phyloP scores from a whole-genome alignment of 176 grass and related monocot genomes.

The Musa beccarii region DNA sequence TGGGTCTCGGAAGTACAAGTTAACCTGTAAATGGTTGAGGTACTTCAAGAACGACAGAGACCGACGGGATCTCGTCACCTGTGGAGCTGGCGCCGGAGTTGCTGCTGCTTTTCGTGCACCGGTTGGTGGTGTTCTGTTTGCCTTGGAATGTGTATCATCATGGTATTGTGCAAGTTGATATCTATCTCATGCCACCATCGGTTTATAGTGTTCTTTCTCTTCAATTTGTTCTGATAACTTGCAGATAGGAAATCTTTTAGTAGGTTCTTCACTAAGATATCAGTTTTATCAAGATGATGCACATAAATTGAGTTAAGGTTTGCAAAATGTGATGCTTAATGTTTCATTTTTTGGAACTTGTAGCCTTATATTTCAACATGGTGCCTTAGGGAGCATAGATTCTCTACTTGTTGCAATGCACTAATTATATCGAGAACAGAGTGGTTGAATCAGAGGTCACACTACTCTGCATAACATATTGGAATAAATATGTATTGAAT shows the following conservation, averaged over 20 bases:
- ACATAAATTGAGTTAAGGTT: too few species aligned
- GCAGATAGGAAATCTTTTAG: too few species aligned
- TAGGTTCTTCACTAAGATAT: too few species aligned
- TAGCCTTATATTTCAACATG: not conserved
- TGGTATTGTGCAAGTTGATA: constrained; percentile 49
- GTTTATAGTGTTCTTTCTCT: not conserved
- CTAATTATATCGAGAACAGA: not conserved
- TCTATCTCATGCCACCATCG: not conserved
- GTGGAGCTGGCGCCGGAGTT: constrained; percentile 76
- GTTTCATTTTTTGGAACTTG: too few species aligned
- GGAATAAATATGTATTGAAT: not conserved
- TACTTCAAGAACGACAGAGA: constrained; percentile 96
- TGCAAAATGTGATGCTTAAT: too few species aligned
- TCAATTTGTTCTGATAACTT: too few species aligned
- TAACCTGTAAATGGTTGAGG: constrained; percentile 77
- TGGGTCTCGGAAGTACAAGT: constrained; percentile 57
- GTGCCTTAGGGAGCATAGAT: not conserved
- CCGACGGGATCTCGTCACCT: constrained; percentile 82
- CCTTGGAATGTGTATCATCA: constrained; percentile 81
- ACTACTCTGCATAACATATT: not conserved
- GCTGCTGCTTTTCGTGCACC: constrained; percentile 88
- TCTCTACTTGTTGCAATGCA: not conserved
- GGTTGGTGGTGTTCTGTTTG: constrained; percentile 83
- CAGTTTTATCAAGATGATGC: too few species aligned
- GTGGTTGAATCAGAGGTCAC: not conserved